Percentiles rank a stretch among this genome's conserved stretches.
Conservation (phyloP, 768 basidiomycete genomes). For the Kwoniella shandongensis region DNA sequence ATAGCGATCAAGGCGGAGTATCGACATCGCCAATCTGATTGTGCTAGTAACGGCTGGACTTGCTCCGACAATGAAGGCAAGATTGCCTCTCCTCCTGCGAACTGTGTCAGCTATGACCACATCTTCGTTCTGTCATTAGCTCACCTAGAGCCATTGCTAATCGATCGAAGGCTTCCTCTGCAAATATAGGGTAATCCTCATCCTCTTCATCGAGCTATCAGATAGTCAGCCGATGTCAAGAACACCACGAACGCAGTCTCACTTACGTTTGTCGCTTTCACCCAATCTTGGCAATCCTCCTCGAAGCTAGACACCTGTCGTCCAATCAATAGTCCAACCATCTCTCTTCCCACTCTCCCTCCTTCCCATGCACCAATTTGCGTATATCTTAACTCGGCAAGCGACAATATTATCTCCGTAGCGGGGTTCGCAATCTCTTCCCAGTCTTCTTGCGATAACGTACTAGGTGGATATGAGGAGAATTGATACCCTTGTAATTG, state of each 20-base stretch:
- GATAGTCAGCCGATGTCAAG: background rate
- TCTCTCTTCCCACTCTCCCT: constrained; percentile 54
- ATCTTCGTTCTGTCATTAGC: background rate
- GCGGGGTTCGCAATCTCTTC: constrained; percentile 70
- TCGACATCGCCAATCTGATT: constrained; percentile 78
- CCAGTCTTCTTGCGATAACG: constrained; percentile 61
- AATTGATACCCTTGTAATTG: constrained; percentile 13
- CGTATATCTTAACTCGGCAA: constrained; percentile 70
- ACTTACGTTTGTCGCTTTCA: constrained; percentile 64
- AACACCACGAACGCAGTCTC: background rate
- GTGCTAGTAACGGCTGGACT: constrained; percentile 77
- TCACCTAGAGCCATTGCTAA: constrained; percentile 68
- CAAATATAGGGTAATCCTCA: constrained; percentile 66
- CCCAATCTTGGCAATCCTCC: constrained; percentile 59
- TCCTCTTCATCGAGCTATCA: constrained; percentile 60
- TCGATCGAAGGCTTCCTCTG: constrained; percentile 80
- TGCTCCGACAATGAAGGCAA: constrained; percentile 78
- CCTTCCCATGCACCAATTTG: constrained; percentile 80
- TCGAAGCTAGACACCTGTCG: constrained; percentile 40
- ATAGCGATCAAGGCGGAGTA: constrained; percentile 87
- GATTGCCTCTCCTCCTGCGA: constrained; percentile 65
- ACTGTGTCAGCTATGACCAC: background rate
- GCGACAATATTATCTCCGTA: constrained; percentile 76
- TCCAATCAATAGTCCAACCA: constrained; percentile 47
- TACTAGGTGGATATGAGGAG: constrained; percentile 24